phyloP scores from a whole-genome alignment of 1,284 basidiomycete genomes.

The Boletellus sp. region DNA sequence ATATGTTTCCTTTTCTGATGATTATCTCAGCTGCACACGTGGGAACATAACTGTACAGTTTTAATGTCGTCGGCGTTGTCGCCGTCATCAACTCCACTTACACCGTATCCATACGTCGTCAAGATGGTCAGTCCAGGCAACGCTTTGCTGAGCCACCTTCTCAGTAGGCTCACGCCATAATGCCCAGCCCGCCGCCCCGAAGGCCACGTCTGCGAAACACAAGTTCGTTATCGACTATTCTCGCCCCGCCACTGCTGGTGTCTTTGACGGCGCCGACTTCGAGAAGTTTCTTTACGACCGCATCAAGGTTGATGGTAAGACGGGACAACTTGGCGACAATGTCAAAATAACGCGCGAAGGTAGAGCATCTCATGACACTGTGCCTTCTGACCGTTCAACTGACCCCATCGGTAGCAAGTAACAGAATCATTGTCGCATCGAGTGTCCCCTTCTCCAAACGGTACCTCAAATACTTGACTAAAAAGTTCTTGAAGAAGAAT shows the following conservation, averaged over 20 bases:
- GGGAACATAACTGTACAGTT: conserved; percentile 43
- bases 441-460: conserved; percentile 88
- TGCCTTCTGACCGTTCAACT: not conserved
- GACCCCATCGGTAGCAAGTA: conserved; percentile 46
- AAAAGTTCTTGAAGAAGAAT: conserved; percentile 95
- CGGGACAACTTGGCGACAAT: conserved; percentile 83
- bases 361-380: conserved; percentile 35
- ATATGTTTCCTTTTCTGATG: conserved; percentile 6
- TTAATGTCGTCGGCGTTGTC: conserved; percentile 13
- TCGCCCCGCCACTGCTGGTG: conserved; percentile 84
- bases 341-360: conserved; percentile 82
- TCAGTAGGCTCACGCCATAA: conserved; percentile 79
- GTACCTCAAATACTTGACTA: conserved; percentile 91
- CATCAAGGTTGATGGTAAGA: conserved; percentile 82
- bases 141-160: conserved; percentile 89
- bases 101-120: conserved; percentile 19
- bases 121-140: conserved; percentile 69
- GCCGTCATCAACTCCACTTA: not conserved
- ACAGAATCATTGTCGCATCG: conserved; percentile 78
- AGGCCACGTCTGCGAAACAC: conserved; percentile 70
- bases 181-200: conserved; percentile 64
- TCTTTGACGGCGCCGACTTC: conserved; percentile 89
- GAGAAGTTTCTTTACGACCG: conserved; percentile 94
- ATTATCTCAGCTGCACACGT: conserved; percentile 18
- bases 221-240: conserved; percentile 96